Percentiles rank a stretch among this genome's conserved stretches.
Evolutionary conservation across 495 filamentous ascomycete genomes (phyloP).

Genomic region (Cercophora scortea): DNA sequence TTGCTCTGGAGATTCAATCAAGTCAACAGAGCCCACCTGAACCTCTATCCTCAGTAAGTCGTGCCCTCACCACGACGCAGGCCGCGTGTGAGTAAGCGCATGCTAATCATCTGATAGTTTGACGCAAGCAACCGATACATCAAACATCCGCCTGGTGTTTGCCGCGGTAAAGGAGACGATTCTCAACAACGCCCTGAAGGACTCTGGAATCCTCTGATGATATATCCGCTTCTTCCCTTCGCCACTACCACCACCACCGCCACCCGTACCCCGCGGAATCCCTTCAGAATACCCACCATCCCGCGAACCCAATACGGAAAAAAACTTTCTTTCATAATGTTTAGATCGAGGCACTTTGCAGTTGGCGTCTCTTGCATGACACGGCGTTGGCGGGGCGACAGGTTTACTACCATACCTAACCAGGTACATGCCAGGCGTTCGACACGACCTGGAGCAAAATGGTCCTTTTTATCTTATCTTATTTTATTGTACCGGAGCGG

Average conservation of each 20-base stretch:
- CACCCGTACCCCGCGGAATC: too few relatives aligned
- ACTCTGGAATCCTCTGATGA: constrained; percentile 89
- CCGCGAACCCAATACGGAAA: too few relatives aligned
- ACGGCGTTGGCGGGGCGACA: too few relatives aligned
- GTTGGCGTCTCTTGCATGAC: too few relatives aligned
- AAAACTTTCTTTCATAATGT: too few relatives aligned
- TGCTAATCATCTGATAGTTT: constrained; percentile 53
- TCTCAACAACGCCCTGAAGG: constrained; percentile 93
- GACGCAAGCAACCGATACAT: constrained; percentile 97
- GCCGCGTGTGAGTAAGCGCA: constrained; percentile 1
- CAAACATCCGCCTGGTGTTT: constrained; percentile 95
- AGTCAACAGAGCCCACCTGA: constrained; percentile 92
- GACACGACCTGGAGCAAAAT: too few relatives aligned
- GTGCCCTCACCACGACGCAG: background rate
- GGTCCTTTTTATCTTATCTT: too few relatives aligned
- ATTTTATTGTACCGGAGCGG: too few relatives aligned
- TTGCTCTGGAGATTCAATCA: constrained; percentile 98
- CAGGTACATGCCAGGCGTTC: too few relatives aligned
- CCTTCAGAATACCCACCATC: too few relatives aligned
- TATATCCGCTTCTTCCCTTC: background rate
- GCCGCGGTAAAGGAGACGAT: constrained; percentile 99
- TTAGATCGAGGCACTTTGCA: background rate
- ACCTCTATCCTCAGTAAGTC: constrained; percentile 93
- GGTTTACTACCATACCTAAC: too few relatives aligned
- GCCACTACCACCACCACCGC: too few relatives aligned